Base-by-base conservation (phyloP, 768 basidiomycete genomes). In the Auriscalpium microsporum region DNA sequence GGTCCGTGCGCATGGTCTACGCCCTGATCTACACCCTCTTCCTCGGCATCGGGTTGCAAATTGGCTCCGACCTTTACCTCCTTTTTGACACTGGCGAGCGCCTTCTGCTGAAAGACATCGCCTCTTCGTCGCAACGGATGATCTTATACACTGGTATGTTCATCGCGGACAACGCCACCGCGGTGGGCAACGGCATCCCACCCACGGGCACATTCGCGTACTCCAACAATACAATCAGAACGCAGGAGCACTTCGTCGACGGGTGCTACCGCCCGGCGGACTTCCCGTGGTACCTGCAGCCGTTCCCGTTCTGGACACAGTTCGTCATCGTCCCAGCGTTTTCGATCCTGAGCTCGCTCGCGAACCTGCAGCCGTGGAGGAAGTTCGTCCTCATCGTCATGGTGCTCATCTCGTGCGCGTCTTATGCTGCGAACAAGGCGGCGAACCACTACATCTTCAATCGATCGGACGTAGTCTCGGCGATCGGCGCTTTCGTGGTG, bases 21-120 rank as follows among this genome's bases (percentile, higher is more conserved):
- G 87, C 90, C n/a, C 74, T 92, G 58, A 89, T 92, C 35, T 91
- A 90, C 62, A 90, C 90, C 0, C 72, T 91, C 8, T 92, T 90
- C 66, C 68, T 92, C 65, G 90, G 90, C 3, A 91, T 92, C 65
- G 88, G 87, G 51, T 73, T 92, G 36, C 87, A 90, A 62, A 87
- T 92, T 54, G 90, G 90, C 45, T 87, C 84, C 28, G 90, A 91
- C 63, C 73, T 91, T 34, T 90, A 82, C 63, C 80, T 87, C 36
- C 75, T 89, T 45, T 73, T 91, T 56, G 89, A 90, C 62, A 76
- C 71, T 5, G 65, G 67, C 3, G 78, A 78, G 19, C 81, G 83
- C 21, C 73, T 68, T 42, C 74, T 74, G 48, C 74, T 87, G 17
- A 72, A 80, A 33, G 69, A 73, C 17, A 69, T 86, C n/a, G 78